Evolutionary conservation across 1,284 basidiomycete species (phyloP).

Genomic region (Coriolopsis trogii): DNA sequence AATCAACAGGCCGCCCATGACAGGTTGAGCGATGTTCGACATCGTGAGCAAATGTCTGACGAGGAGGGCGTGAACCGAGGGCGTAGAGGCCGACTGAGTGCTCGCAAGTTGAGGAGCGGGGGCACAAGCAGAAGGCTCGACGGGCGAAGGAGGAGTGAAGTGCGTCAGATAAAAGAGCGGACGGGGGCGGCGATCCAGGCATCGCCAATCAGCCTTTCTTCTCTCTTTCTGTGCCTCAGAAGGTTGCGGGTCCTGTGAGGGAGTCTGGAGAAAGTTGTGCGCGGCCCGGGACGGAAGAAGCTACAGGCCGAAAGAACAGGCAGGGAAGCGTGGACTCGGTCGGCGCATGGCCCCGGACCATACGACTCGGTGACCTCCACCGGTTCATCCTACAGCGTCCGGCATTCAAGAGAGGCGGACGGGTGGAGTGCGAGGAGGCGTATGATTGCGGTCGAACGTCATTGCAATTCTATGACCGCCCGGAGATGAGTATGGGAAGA

Average conservation of each 20-base stretch:
- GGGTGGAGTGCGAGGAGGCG: no score
- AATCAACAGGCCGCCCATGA: constrained; percentile 23
- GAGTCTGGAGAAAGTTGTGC: neutral
- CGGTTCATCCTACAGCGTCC: no score
- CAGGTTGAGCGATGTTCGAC: constrained; percentile 13
- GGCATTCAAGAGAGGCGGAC: no score
- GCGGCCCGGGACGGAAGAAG: neutral
- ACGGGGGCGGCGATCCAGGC: neutral
- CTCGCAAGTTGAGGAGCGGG: neutral
- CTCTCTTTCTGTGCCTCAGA: neutral
- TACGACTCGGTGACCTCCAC: no score
- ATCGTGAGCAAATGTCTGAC: constrained; percentile 1
- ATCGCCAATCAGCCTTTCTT: constrained; percentile 2
- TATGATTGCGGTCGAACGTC: no score
- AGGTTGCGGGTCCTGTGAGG: neutral
- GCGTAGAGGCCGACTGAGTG: neutral
- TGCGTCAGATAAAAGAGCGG: constrained; percentile 1
- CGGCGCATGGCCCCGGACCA: no score
- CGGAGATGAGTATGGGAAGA: no score
- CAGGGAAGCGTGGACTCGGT: no score
- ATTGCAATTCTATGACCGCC: no score
- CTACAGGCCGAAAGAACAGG: no score
- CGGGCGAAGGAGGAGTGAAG: neutral
- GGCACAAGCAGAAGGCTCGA: no score
- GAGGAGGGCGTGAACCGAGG: neutral